These are phyloP conservation scores for Pistacia atlantica DNA, from an alignment of 345 rosid species.

Conservation along the genomic window DNA sequence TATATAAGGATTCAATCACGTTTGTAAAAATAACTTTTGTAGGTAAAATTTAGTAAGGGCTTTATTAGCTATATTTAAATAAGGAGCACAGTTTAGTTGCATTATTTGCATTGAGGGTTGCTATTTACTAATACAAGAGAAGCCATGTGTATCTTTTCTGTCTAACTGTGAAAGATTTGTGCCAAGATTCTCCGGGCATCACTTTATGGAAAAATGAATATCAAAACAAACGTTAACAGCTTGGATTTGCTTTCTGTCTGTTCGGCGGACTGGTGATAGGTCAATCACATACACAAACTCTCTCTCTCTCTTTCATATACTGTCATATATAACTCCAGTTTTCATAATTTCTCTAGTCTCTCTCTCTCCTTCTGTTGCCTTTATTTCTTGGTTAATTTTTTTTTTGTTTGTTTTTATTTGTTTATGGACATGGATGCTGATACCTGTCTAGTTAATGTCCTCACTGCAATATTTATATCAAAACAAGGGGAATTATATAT, in stretches of 20 bases:
- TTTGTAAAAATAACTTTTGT: no score
- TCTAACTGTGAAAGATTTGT: conserved; percentile 71
- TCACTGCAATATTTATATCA: conserved; percentile 10
- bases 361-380: neutral
- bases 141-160: conserved; percentile 27
- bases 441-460: conserved; percentile 16
- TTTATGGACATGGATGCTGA: conserved; percentile 19
- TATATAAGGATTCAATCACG: no score
- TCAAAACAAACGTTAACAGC: conserved; percentile 50
- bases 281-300: neutral
- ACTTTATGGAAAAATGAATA: conserved; percentile 59
- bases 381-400: neutral
- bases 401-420: neutral
- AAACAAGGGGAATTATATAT: conserved; percentile 5
- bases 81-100: neutral
- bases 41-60: no score
- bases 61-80: neutral
- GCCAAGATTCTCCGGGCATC: conserved; percentile 76
- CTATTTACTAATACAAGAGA: neutral
- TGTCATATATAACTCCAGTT: neutral
- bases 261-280: conserved; percentile 18
- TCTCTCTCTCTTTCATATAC: neutral
- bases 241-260: conserved; percentile 61
- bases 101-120: neutral
- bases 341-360: neutral